Evolutionary conservation across 2,329 filamentous ascomycete genomes (phyloP), one percentile per base, ranked within the genome.

Genomic region (Claviceps paspali): DNA sequence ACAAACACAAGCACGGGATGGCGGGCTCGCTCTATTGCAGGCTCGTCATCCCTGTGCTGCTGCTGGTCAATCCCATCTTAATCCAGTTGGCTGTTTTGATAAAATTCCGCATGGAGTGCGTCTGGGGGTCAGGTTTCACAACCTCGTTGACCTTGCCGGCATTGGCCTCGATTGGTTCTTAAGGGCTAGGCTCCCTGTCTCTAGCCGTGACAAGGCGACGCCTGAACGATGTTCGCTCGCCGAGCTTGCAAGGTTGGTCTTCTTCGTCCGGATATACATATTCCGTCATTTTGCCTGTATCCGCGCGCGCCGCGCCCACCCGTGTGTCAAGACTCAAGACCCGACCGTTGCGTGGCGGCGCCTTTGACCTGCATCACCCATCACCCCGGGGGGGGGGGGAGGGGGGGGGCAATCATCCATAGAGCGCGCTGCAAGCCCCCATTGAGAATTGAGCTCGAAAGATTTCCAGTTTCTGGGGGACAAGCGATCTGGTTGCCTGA

Each of bases 191-290:
- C 12, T 12, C 37, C 22, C 17, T 35, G 28, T 33, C 27, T 28
- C 32, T 32, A 31, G 26, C 32, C 32, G 32, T 39, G 19, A 28
- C n/a, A n/a, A n/a, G n/a, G n/a, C n/a, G n/a, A 26, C 24, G 12
- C 27, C 22, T 33, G 32, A 19, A 35, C 11, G 23, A 19, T 3
- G 18, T 26, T 33, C 21, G 31, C 31, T 15, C 31, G 19, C 21
- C n/a, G 31, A 15, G 31, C 18, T 11, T 21, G 18, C n/a, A n/a
- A n/a, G 29, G 11, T 12, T 19, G 18, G 8, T 15, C 19, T 22
- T 15, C 11, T 22, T 3, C 8, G 28, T 17, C 14, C 8, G 28
- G 14, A 8, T 29, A 17, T 29, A 17, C n/a, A 15, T 29, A 29
- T 8, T 31, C 29, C 29, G 19, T 33, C 19, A 11, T 33, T 33